Conservation (phyloP, 805 yeast genomes). For the Cyberlindnera xylosilytica region DNA sequence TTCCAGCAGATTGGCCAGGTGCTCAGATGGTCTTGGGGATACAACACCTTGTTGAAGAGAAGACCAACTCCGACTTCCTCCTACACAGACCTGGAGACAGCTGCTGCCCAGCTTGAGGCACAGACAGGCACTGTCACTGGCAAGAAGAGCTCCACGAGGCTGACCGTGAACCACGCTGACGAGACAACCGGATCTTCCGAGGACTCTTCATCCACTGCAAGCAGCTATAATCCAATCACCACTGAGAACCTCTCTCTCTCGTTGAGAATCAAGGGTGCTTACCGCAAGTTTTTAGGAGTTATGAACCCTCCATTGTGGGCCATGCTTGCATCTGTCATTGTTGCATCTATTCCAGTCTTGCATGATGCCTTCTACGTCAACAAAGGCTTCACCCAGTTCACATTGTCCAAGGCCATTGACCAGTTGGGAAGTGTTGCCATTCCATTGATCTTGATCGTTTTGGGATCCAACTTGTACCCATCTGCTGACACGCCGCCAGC, state of each 20-base stretch:
- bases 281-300: constrained; percentile 33
- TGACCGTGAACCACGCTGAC: constrained; percentile 43
- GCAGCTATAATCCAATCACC: background rate
- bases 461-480: constrained; percentile 78
- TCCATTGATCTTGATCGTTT: constrained; percentile 69
- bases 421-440: constrained; percentile 74
- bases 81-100: constrained; percentile 6
- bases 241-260: background rate
- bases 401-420: constrained; percentile 58
- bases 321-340: constrained; percentile 63
- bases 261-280: background rate
- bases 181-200: constrained; percentile 82
- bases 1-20: constrained; percentile 84
- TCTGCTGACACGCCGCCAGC: constrained; percentile 65
- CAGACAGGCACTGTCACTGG: background rate
- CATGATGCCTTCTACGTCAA: constrained; percentile 56
- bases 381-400: constrained; percentile 61
- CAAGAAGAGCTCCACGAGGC: constrained; percentile 1
- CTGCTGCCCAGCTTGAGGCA: background rate
- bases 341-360: constrained; percentile 62
- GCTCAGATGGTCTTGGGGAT: constrained; percentile 87
- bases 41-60: constrained; percentile 60
- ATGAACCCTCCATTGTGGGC: constrained; percentile 87
- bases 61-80: constrained; percentile 29
- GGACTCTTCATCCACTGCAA: constrained; percentile 34